phyloP scores from a whole-genome alignment of 371 early-diverging fungal genomes.

The Conidiobolus incongruus region DNA sequence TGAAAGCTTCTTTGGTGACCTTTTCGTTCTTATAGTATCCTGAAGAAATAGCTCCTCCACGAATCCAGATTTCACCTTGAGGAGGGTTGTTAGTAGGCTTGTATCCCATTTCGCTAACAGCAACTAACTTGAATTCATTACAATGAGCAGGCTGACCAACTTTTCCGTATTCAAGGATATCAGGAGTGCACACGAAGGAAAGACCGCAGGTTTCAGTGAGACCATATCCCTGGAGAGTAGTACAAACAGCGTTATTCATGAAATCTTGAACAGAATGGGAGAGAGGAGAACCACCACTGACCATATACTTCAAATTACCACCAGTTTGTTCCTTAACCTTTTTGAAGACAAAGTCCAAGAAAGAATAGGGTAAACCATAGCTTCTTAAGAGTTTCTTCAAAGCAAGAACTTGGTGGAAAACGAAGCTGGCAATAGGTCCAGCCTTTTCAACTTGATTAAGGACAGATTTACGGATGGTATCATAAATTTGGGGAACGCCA shows the following conservation, averaged over 20 bases:
- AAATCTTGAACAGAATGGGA: slow-evolving; percentile 66
- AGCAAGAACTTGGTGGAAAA: slow-evolving; percentile 50
- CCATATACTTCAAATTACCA: slow-evolving; percentile 64
- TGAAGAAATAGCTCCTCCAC: slow-evolving; percentile 51
- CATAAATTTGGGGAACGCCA: slow-evolving; percentile 87
- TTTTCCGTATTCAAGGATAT: slow-evolving; percentile 26
- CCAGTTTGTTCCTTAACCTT: slow-evolving; percentile 81
- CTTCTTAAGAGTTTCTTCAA: slow-evolving; percentile 39
- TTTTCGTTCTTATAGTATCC: slow-evolving; percentile 63
- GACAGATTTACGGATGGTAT: slow-evolving; percentile 78
- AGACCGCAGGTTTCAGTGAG: slow-evolving; percentile 40
- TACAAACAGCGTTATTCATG: slow-evolving; percentile 58
- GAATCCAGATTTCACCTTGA: slow-evolving; percentile 76
- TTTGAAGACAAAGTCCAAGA: slow-evolving; percentile 75
- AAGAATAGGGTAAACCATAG: slow-evolving; percentile 30
- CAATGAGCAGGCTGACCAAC: slow-evolving; percentile 66
- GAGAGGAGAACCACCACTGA: slow-evolving; percentile 91
- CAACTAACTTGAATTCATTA: slow-evolving; percentile 70
- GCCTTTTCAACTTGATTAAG: slow-evolving; percentile 36
- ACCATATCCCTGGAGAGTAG: slow-evolving; percentile 82
- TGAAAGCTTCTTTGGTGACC: slow-evolving; percentile 50
- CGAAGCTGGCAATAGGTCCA: slow-evolving; percentile 30
- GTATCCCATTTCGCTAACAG: slow-evolving; percentile 62
- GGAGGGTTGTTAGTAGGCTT: slow-evolving; percentile 40
- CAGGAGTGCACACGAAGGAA: slow-evolving; percentile 34